phyloP scores from a whole-genome alignment of 139 green algal species.

The Eudorina sp. region DNA sequence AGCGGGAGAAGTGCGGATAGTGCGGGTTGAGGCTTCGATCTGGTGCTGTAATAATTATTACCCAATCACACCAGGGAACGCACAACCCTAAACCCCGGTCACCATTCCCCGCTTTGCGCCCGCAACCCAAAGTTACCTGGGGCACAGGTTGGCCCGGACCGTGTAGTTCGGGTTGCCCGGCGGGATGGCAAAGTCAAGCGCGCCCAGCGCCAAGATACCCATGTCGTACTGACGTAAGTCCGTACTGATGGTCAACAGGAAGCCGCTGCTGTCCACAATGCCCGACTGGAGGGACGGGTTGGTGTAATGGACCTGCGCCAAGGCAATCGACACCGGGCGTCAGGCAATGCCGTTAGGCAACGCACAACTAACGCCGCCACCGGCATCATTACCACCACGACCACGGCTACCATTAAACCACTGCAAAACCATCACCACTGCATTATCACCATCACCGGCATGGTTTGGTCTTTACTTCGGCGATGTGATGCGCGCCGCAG shows the following conservation, averaged over 20 bases:
- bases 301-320: slow-evolving; percentile 42
- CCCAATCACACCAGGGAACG: too few relatives aligned
- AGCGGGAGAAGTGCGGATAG: neutral
- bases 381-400: too few relatives aligned
- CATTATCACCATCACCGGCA: too few relatives aligned
- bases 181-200: slow-evolving; percentile 4
- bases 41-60: neutral
- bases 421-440: too few relatives aligned
- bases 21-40: neutral
- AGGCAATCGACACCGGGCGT: too few relatives aligned
- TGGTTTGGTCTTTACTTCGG: too few relatives aligned
- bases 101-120: too few relatives aligned
- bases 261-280: slow-evolving; percentile 29
- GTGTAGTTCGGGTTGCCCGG: neutral
- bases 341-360: too few relatives aligned
- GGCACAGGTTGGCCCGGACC: slow-evolving; percentile 21
- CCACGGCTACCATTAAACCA: too few relatives aligned
- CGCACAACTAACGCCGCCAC: too few relatives aligned
- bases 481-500: too few relatives aligned
- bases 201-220: slow-evolving; percentile 30
- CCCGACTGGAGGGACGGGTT: neutral
- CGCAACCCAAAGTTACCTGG: neutral
- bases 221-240: slow-evolving; percentile 39
- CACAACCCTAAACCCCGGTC: too few relatives aligned
- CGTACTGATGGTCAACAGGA: neutral